Conservation (phyloP, 1,284 basidiomycete species). For the Fomitopsis schrenkii region DNA sequence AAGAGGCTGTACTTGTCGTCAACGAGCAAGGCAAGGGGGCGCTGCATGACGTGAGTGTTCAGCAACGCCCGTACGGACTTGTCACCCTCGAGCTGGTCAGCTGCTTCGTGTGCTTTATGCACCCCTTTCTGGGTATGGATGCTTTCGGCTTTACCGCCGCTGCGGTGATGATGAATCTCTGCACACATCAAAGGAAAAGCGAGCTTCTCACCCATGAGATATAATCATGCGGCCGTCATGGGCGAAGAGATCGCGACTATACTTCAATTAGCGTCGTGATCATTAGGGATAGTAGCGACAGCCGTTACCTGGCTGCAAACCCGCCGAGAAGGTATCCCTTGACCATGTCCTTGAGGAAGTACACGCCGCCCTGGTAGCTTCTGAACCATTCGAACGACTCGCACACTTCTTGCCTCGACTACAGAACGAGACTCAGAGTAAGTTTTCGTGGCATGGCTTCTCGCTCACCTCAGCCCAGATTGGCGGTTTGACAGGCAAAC, state of each 20-base stretch:
- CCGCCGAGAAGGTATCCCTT: slow-evolving; percentile 73
- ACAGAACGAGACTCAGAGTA: not conserved
- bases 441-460: not conserved
- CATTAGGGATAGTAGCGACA: not conserved
- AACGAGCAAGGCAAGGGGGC: slow-evolving; percentile 62
- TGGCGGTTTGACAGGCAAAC: slow-evolving; percentile 9
- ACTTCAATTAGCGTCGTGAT: not conserved
- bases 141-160: slow-evolving; percentile 67
- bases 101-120: slow-evolving; percentile 36
- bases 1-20: slow-evolving; percentile 71
- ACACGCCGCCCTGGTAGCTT: slow-evolving; percentile 75
- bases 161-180: slow-evolving; percentile 21
- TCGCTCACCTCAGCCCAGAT: slow-evolving; percentile 36
- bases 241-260: slow-evolving; percentile 63
- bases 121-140: slow-evolving; percentile 37
- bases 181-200: not conserved
- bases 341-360: slow-evolving; percentile 53
- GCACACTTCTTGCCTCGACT: slow-evolving; percentile 81
- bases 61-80: slow-evolving; percentile 66
- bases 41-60: slow-evolving; percentile 42
- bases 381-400: slow-evolving; percentile 73
- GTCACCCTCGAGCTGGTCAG: slow-evolving; percentile 62
- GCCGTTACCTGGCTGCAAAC: slow-evolving; percentile 54
- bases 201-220: slow-evolving; percentile 64
- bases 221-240: slow-evolving; percentile 66